These are phyloP conservation scores for Talaromyces sp. DNA, from an alignment of 2,329 filamentous ascomycete genomes.

Conservation along the genomic window DNA sequence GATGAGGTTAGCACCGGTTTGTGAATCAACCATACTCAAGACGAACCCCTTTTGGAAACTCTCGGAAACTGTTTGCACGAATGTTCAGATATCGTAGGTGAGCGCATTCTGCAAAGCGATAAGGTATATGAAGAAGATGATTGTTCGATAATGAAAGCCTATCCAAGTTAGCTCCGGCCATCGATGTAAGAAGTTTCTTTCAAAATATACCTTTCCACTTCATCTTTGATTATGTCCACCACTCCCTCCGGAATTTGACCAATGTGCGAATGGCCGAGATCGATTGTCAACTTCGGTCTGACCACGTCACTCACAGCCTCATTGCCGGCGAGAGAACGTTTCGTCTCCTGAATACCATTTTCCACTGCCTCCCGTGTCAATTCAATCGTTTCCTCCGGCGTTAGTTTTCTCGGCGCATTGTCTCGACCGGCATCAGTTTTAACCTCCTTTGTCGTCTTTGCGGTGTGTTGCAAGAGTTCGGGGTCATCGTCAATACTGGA, in stretches of 20 bases:
- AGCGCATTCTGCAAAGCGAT: constrained; percentile 43
- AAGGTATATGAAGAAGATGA: constrained; percentile 43
- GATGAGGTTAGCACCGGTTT: constrained; percentile 19
- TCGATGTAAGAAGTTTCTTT: background rate
- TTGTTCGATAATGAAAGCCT: constrained; percentile 49
- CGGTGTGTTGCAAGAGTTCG: constrained; percentile 9
- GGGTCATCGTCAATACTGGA: constrained; percentile 25
- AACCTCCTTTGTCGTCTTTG: constrained; percentile 17
- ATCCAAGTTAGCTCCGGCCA: constrained; percentile 4
- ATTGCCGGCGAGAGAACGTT: constrained; percentile 41
- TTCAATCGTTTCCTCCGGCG: constrained; percentile 41
- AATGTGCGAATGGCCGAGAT: constrained; percentile 46
- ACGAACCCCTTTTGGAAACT: constrained; percentile 60
- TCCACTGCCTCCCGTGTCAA: constrained; percentile 41
- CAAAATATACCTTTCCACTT: constrained; percentile 42
- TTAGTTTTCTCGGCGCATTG: constrained; percentile 22
- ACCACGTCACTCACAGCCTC: constrained; percentile 42
- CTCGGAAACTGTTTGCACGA: constrained; percentile 45
- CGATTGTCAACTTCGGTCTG: constrained; percentile 45
- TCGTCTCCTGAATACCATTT: constrained; percentile 41
- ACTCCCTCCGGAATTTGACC: constrained; percentile 44
- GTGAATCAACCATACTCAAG: background rate
- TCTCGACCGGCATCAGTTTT: constrained; percentile 15
- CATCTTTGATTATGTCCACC: constrained; percentile 47
- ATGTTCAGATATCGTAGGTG: constrained; percentile 47